Evolutionary conservation across 148 eudicot genomes (phyloP).

Genomic region (Agrostemma githago): DNA sequence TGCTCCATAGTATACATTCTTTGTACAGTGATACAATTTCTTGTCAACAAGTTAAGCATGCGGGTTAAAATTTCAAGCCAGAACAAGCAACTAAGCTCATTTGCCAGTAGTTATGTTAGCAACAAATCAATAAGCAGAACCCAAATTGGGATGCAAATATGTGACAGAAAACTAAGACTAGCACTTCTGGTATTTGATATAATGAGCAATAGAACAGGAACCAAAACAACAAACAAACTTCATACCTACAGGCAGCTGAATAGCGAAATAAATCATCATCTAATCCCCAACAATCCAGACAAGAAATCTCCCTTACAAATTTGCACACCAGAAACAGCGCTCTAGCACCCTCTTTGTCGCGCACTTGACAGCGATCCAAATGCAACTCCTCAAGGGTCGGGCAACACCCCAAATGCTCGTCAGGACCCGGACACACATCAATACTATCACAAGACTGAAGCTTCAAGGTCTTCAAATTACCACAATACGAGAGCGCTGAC

Average conservation of each 20-base stretch:
- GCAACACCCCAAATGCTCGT: slow-evolving; percentile 80
- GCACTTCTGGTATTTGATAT: background rate
- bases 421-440: slow-evolving; percentile 66
- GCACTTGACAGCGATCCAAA: slow-evolving; percentile 62
- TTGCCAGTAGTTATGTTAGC: background rate
- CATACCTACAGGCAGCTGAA: slow-evolving; percentile 75
- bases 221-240: background rate
- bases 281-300: slow-evolving; percentile 90
- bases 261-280: slow-evolving; percentile 56
- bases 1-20: background rate
- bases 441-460: slow-evolving; percentile 54
- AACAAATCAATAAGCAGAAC: background rate
- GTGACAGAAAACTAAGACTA: background rate
- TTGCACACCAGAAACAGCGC: slow-evolving; percentile 74
- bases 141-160: background rate
- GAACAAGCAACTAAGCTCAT: background rate
- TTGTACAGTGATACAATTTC: background rate
- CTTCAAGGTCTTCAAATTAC: slow-evolving; percentile 81
- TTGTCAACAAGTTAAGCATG: background rate
- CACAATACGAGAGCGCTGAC: slow-evolving; percentile 69
- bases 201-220: background rate
- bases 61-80: background rate
- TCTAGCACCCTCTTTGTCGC: slow-evolving; percentile 52
- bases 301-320: slow-evolving; percentile 48
- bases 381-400: slow-evolving; percentile 68